Evolutionary conservation across 1,139 yeast species (phyloP), one percentile per base, ranked within the genome.

Genomic region (Oligophagozyma castellii): DNA sequence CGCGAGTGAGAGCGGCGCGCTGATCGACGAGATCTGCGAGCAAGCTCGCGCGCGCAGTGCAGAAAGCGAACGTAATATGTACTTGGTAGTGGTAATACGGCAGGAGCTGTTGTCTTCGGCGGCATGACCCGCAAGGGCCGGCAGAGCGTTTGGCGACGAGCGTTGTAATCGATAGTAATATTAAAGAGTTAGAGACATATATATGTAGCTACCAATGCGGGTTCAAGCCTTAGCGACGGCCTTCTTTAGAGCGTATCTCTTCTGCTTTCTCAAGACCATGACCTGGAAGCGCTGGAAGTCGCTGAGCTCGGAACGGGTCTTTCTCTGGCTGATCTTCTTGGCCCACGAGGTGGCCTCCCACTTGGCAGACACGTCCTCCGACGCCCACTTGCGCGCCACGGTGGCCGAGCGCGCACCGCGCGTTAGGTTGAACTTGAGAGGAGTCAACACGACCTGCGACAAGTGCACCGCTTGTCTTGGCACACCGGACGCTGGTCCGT

Each of bases 221-320:
- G 34, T 53, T 70, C 75, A 77, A 67, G 92, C 92, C 73, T 79
- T 80, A 56, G 92, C 89, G 53, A 71, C 67, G 58, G 80, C 81
- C 69, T 83, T 86, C 72, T 79, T 80, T 59, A 86, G 86, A 66
- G 89, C 84, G 61, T 64, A 76, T 71, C 89, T 79, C 70, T 83
- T 83, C 74, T 86, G 95, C 76, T 84, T 89, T 80, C 80, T 86
- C 65, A 83, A 77, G 53, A 83, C 92, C 64, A 80, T 63, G 55
- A 86, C 98, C 74, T 89, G 95, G 95, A 89, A 89, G 77, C 99
- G 86, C 73, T 89, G 95, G 58, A 89, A 89, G 69, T 89, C 99
- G 53, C 89, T 61, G 63, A 92, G 78, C 60, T 77, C 69, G 55
- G 92, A 65, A 74, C 98, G 81, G 66, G 76, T 83, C 66, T 79